Evolutionary conservation across 2,329 filamentous ascomycete species (phyloP).

Genomic region (Aciculosporium take): DNA sequence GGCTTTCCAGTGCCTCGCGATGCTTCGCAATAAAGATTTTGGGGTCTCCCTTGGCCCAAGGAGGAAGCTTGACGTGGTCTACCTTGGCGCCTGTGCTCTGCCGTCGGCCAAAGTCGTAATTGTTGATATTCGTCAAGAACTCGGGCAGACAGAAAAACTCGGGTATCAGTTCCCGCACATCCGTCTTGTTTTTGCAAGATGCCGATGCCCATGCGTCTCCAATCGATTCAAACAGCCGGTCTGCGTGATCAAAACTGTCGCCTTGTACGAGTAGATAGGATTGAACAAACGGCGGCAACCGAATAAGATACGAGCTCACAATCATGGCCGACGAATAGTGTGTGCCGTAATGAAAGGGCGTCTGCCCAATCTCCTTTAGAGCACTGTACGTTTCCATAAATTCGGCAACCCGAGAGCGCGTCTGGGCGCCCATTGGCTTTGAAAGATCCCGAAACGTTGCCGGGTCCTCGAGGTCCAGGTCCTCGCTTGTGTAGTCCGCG

Average conservation of each 20-base stretch:
- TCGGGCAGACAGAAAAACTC: constrained; percentile 97
- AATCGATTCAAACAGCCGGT: constrained; percentile 88
- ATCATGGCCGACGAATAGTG: constrained; percentile 99
- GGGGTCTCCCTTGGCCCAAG: constrained; percentile 92
- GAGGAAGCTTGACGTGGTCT: constrained; percentile 76
- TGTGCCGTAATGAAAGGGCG: constrained; percentile 92
- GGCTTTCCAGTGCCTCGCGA: constrained; percentile 86
- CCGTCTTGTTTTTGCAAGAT: constrained; percentile 78
- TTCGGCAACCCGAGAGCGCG: constrained; percentile 56
- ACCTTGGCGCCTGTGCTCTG: constrained; percentile 71
- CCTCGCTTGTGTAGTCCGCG: constrained; percentile 88
- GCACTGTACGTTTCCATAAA: constrained; percentile 76
- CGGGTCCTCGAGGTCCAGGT: constrained; percentile 74
- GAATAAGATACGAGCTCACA: constrained; percentile 88
- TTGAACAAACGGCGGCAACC: constrained; percentile 89
- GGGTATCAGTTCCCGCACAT: constrained; percentile 86
- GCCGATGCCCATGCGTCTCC: constrained; percentile 83
- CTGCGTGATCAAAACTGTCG: constrained; percentile 91
- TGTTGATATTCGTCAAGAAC: constrained; percentile 85
- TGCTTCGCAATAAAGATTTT: constrained; percentile 93
- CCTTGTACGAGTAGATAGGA: constrained; percentile 90
- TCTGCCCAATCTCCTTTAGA: constrained; percentile 82
- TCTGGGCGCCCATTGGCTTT: constrained; percentile 94
- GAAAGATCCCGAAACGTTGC: constrained; percentile 79
- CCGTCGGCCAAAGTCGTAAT: constrained; percentile 80